Evolutionary conservation across 2,329 filamentous ascomycete genomes (phyloP), one percentile per base, ranked within the genome.

Genomic region (Penicillium sp.): DNA sequence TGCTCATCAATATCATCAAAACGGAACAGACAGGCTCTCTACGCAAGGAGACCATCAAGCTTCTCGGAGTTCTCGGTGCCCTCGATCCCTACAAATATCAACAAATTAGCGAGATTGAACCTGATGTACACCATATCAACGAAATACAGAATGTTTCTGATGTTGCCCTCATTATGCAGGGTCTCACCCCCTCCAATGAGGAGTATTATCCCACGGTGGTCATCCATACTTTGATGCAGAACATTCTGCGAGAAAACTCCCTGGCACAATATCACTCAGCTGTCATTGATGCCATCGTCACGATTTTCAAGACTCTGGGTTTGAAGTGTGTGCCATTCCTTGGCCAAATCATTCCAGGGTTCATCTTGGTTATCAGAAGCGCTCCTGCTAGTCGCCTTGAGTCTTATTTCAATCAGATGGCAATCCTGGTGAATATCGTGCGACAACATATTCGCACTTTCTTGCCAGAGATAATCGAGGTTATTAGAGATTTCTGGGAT

Each of bases 151-250:
- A 80, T 9, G 81, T 96, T 67, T 96, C 93, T 0, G 94, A 99
- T 74, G 95, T 99, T 45, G 94, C 92, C 4, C 82, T 99, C 31
- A 97, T 99, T 82, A 99, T 99, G 93, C 92, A 91, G 41, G 94
- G 95, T 15, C 81, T 97, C 40, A 97, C 92, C 0, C 95, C 94
- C 0, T 97, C 93, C 0, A 96, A 91, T 69, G 96, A 99, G 70
- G 94, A 99, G 68, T 99, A 99, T 75, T 99, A 96, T 70, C 94
- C 94, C 0, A 99, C 94, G 0, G 92, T 99, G 19, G 94, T 97
- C 46, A 97, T 99, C 71, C 96, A 96, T 68, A 95, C 94, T 2
- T 82, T 99, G 11, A 86, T 99, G 68, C 88, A 92, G 56, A 80
- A 78, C 55, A 92, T 99, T 64, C 78, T 99, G 36, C 95, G 93